Evolutionary conservation across 306 rosid genomes (phyloP).

Genomic region (Chamaecrista fasciculata): DNA sequence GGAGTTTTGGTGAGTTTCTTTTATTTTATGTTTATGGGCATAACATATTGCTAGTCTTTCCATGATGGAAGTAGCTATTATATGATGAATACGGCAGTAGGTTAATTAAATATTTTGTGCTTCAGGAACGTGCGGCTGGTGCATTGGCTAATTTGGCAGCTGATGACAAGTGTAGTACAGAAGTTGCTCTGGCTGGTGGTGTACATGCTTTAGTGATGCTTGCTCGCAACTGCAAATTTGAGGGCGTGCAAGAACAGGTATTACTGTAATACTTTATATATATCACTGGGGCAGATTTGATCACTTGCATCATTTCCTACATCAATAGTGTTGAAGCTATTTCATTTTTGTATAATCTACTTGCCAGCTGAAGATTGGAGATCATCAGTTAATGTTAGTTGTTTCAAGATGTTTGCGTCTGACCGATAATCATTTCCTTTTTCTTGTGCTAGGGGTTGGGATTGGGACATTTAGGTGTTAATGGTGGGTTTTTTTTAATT

Average conservation of each 20-base stretch:
- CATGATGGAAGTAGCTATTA: conserved; percentile 24
- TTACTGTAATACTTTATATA: conserved; percentile 30
- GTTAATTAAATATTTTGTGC: conserved; percentile 24
- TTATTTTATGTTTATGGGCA: conserved; percentile 23
- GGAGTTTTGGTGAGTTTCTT: conserved; percentile 85
- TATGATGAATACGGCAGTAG: conserved; percentile 12
- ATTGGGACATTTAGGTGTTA: background rate
- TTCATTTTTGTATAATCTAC: conserved; percentile 17
- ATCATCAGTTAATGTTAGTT: conserved; percentile 12
- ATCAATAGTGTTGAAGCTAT: conserved; percentile 17
- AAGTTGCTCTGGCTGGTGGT: conserved; percentile 96
- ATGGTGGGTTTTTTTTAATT: background rate
- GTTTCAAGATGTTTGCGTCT: conserved; percentile 13
- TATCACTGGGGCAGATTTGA: conserved; percentile 13
- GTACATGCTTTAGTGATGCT: conserved; percentile 99
- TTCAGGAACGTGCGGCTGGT: conserved; percentile 99
- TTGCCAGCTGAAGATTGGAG: conserved; percentile 17
- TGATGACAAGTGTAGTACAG: conserved; percentile 98
- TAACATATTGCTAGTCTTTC: conserved; percentile 20
- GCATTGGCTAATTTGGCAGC: conserved; percentile 99
- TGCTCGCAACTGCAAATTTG: conserved; percentile 93
- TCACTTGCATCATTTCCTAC: background rate
- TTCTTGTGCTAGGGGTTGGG: background rate
- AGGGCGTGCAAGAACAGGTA: conserved; percentile 99
- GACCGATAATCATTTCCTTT: conserved; percentile 2